These are phyloP conservation scores for Mitragyna speciosa DNA, from an alignment of 257 asterid species.

Conservation along the genomic window DNA sequence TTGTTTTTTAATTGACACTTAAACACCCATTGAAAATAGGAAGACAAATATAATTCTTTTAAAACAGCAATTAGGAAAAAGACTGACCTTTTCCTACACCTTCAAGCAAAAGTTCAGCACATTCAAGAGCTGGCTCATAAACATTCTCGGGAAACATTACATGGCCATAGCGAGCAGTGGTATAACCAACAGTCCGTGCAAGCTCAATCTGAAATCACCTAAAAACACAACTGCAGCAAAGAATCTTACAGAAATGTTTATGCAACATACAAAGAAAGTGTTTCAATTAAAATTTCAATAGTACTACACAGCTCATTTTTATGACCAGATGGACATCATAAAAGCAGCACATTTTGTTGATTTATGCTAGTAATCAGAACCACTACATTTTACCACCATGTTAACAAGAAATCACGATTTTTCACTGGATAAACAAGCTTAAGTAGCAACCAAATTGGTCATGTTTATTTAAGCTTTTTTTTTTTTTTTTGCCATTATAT, in stretches of 20 bases:
- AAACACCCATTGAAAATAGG: neutral
- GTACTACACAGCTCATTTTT: neutral
- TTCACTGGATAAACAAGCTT: neutral
- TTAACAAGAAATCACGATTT: neutral
- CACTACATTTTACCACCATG: neutral
- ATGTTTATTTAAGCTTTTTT: neutral
- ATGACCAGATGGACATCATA: neutral
- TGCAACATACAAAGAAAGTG: constrained; percentile 2
- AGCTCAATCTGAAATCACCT: constrained; percentile 97
- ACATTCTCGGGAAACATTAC: constrained; percentile 99
- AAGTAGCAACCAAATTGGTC: neutral
- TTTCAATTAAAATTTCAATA: neutral
- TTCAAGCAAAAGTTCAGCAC: constrained; percentile 83
- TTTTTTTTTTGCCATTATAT: neutral
- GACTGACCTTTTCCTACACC: constrained; percentile 90
- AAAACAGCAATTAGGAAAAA: constrained; percentile 10
- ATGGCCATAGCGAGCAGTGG: constrained; percentile 96
- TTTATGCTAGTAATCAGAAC: neutral
- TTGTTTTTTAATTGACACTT: neutral
- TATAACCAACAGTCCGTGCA: constrained; percentile 91
- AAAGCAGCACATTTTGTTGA: neutral
- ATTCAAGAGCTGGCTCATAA: constrained; percentile 88
- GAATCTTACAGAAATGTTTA: constrained; percentile 37
- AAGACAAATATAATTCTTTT: neutral
- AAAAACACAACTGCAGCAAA: constrained; percentile 51